Evolutionary conservation across 306 rosid species (phyloP), one percentile per base, ranked within the genome.

Genomic region (Vigna unguiculata): DNA sequence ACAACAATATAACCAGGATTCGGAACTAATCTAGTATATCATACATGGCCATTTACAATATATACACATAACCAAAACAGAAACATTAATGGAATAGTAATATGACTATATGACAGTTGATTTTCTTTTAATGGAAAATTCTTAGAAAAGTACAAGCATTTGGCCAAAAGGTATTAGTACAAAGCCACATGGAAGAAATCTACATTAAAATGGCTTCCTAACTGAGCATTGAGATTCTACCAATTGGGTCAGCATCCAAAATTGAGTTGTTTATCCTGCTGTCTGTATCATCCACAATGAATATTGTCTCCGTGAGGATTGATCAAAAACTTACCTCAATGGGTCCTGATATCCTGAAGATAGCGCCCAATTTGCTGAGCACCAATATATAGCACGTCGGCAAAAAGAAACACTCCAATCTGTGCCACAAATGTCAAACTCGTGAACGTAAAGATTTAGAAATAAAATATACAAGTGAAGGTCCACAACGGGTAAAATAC

Each of bases 331-430:
- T 55, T 52, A 75, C 43, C 80, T 88, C 78, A 95, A 75, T 82
- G 93, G 36, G 84, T 82, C 72, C 88, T 79, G 74, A 92, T 74
- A 34, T 92, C 98, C 83, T 90, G 97, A 80, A 95, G 77, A 79
- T 92, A 95, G 54, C 38, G 90, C 57, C 88, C 81, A 7, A 88
- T 45, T 84, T 87, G 93, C 87, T 88, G 99, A 77, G 89, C 91
- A 46, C 96, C 93, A 1, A 95, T 24, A 79, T 81, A 87, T 77
- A 95, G 78, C 38, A 96, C 97, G 69, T 95, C 99, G 5, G 72
- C 93, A 48, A 40, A 63, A 5, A 95, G 80, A 79, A 95, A 45
- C 64, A 95, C 64, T 82, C 93, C 97, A 59, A 92, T 25, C 99
- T 92, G 82, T 19, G 54, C 77, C 82, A 77, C 70, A 78, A 52